A percentile compares a stretch with the other conserved stretches of the same genome.
These are phyloP conservation scores for Fragaria ananassa DNA, from an alignment of 306 rosid genomes.

Conservation along the genomic window DNA sequence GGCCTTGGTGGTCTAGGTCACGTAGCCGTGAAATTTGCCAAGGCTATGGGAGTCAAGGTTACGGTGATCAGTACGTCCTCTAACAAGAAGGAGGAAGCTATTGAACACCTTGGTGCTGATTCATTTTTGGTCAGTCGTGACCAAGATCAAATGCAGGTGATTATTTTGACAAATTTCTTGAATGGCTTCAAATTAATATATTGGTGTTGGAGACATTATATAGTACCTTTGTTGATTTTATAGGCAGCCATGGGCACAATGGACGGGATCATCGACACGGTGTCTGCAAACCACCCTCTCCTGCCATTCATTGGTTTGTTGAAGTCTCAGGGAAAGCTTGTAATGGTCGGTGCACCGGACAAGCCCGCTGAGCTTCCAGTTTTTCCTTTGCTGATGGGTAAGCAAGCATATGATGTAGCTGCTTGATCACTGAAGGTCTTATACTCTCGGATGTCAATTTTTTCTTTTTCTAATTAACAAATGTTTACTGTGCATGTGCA, in stretches of 20 bases:
- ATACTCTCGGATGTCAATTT: too few relatives aligned
- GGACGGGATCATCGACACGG: slow-evolving; percentile 58
- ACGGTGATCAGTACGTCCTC: slow-evolving; percentile 13
- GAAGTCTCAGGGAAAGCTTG: slow-evolving; percentile 36
- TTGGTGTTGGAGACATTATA: neutral
- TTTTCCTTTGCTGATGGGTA: slow-evolving; percentile 33
- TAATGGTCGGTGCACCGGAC: slow-evolving; percentile 38
- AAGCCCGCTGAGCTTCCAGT: slow-evolving; percentile 32
- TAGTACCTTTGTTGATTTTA: neutral
- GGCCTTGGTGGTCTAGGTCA: slow-evolving; percentile 12
- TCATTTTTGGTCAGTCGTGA: slow-evolving; percentile 22
- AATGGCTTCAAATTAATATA: neutral
- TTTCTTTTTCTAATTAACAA: too few relatives aligned
- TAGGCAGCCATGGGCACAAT: slow-evolving; percentile 29
- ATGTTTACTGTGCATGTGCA: neutral
- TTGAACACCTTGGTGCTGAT: neutral
- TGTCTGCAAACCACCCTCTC: slow-evolving; percentile 41
- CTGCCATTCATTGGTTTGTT: slow-evolving; percentile 38
- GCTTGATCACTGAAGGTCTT: neutral
- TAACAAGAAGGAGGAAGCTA: neutral
- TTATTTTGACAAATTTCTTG: neutral
- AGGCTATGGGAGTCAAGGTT: slow-evolving; percentile 8
- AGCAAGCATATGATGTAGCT: neutral
- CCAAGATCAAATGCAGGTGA: slow-evolving; percentile 19
- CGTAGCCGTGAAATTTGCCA: neutral